Evolutionary conservation across 495 filamentous ascomycete genomes (phyloP).

Genomic region (Cudoniella acicularis): DNA sequence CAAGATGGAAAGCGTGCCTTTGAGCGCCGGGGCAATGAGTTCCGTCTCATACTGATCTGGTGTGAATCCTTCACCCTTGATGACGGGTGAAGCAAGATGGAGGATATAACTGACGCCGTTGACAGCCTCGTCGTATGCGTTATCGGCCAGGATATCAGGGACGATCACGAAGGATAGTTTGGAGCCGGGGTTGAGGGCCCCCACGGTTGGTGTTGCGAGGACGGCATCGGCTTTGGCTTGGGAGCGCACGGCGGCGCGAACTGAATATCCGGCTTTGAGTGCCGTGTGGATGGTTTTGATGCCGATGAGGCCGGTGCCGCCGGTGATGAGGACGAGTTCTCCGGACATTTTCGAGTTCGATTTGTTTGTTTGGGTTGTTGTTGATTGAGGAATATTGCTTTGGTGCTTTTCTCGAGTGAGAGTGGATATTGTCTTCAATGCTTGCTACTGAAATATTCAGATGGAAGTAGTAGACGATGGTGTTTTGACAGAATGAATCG

Average conservation of each 20-base stretch:
- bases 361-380: background rate
- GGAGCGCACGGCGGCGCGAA: constrained; percentile 44
- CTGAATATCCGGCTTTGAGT: constrained; percentile 36
- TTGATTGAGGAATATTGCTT: background rate
- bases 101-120: constrained; percentile 45
- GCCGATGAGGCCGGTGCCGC: constrained; percentile 20
- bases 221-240: constrained; percentile 29
- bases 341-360: constrained; percentile 13
- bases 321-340: constrained; percentile 29
- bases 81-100: constrained; percentile 48
- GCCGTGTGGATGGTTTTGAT: constrained; percentile 30
- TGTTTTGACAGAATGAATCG: no score
- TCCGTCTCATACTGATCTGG: constrained; percentile 19
- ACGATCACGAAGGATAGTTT: constrained; percentile 41
- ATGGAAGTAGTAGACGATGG: no score
- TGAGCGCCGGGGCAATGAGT: constrained; percentile 33
- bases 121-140: constrained; percentile 43
- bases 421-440: no score
- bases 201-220: constrained; percentile 28
- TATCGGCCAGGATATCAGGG: constrained; percentile 40
- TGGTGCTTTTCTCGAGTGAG: background rate
- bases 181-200: constrained; percentile 25
- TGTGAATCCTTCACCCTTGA: constrained; percentile 9
- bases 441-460: no score
- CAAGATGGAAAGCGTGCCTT: constrained; percentile 34